These are phyloP conservation scores for Phylloporus sp. DNA, from an alignment of 768 basidiomycete species.

Conservation along the genomic window DNA sequence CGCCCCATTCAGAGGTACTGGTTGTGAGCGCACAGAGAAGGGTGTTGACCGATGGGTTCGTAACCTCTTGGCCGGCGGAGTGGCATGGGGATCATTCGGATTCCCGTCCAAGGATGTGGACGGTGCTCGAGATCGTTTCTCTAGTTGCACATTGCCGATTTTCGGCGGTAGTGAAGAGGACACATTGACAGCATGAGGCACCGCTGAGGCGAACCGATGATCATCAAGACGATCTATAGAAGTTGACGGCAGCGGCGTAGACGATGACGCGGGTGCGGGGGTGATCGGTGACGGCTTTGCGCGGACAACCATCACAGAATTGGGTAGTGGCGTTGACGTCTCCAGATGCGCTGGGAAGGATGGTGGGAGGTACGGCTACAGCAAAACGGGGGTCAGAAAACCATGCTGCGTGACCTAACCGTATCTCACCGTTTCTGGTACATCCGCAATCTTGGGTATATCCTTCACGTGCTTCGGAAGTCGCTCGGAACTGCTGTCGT, in stretches of 20 bases:
- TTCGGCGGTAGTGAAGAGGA: constrained; percentile 15
- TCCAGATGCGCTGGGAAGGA: constrained; percentile 50
- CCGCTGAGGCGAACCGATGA: constrained; percentile 7
- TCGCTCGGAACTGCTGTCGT: neutral
- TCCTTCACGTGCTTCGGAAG: constrained; percentile 2
- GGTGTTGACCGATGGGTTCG: constrained; percentile 1
- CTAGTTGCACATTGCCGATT: constrained; percentile 12
- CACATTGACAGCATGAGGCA: constrained; percentile 7
- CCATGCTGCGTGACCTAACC: constrained; percentile 1
- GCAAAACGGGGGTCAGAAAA: constrained; percentile 11
- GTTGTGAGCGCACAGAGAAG: neutral
- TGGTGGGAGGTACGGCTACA: constrained; percentile 47
- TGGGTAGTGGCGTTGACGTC: constrained; percentile 49
- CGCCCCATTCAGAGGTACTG: constrained; percentile 10
- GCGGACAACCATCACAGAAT: constrained; percentile 20
- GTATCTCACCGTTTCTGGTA: constrained; percentile 36
- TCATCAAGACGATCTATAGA: constrained; percentile 17
- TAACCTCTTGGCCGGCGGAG: constrained; percentile 25
- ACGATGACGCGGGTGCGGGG: constrained; percentile 21
- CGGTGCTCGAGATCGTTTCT: constrained; percentile 28
- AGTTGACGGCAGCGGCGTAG: constrained; percentile 24
- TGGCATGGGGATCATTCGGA: constrained; percentile 7
- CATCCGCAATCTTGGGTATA: constrained; percentile 28
- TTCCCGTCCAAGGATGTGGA: constrained; percentile 28
- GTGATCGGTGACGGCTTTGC: constrained; percentile 43